phyloP scores from a whole-genome alignment of 2,329 filamentous ascomycete genomes.

The Fusarium torreyae region DNA sequence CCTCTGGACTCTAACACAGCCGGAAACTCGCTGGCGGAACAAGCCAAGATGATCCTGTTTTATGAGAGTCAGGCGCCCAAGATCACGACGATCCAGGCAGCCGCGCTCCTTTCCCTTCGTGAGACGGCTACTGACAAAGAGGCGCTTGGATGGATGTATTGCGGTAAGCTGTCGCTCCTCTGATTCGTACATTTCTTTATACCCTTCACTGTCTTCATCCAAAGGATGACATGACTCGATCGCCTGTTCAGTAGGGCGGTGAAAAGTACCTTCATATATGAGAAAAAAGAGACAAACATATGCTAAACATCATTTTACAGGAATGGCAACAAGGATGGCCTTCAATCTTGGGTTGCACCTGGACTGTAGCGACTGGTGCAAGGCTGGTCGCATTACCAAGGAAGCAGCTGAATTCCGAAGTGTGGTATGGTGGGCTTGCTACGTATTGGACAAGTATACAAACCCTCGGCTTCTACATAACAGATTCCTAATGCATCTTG shows the following conservation, averaged over 20 bases:
- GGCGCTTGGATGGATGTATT: constrained; percentile 11
- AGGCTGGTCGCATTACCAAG: neutral
- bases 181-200: too few relatives aligned
- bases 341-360: neutral
- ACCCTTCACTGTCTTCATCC: too few relatives aligned
- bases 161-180: neutral
- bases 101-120: neutral
- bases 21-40: neutral
- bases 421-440: constrained; percentile 8
- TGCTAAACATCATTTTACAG: neutral
- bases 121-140: constrained; percentile 7
- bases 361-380: neutral
- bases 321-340: constrained; percentile 4
- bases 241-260: too few relatives aligned
- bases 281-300: fast-evolving
- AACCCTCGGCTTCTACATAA: neutral
- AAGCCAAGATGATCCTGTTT: constrained; percentile 5
- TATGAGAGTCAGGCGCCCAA: constrained; percentile 8
- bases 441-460: neutral
- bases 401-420: neutral
- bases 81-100: neutral
- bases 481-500: neutral
- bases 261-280: fast-evolving
- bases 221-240: too few relatives aligned
- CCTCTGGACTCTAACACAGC: neutral